A percentile compares a stretch with the other conserved stretches of the same genome.
phyloP scores from a whole-genome alignment of 2,329 filamentous ascomycete species.

The Pseudocercospora eumusae region DNA sequence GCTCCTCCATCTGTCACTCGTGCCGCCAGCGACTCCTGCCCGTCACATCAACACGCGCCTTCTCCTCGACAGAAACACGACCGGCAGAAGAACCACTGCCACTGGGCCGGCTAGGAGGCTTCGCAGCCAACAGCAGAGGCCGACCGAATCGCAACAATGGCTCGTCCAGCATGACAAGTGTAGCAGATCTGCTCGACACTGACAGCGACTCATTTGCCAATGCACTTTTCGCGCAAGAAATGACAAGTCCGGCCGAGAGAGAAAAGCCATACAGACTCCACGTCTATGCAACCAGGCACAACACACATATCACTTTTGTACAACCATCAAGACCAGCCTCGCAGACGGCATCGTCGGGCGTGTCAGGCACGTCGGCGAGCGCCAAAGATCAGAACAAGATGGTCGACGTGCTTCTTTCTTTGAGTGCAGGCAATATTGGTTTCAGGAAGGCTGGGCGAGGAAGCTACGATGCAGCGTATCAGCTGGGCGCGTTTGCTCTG shows the following conservation, averaged over 20 bases:
- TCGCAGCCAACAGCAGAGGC: not conserved
- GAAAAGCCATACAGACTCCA: slow-evolving; percentile 74
- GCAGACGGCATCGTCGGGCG: slow-evolving; percentile 32
- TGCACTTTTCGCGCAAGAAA: slow-evolving; percentile 23
- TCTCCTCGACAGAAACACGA: slow-evolving; percentile 37
- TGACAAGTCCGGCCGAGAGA: slow-evolving; percentile 15
- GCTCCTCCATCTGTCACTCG: slow-evolving; percentile 42
- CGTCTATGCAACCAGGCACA: slow-evolving; percentile 86
- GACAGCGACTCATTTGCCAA: slow-evolving; percentile 17
- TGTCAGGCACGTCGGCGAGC: slow-evolving; percentile 32
- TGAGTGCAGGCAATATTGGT: slow-evolving; percentile 86
- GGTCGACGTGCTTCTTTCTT: slow-evolving; percentile 69
- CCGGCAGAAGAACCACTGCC: not conserved
- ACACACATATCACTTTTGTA: slow-evolving; percentile 89
- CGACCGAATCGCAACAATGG: not conserved
- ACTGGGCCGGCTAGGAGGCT: not conserved
- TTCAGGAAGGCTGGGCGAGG: slow-evolving; percentile 80
- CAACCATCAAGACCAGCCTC: slow-evolving; percentile 56
- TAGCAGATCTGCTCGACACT: slow-evolving; percentile 13
- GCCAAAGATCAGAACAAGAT: slow-evolving; percentile 55
- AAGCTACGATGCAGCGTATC: slow-evolving; percentile 88
- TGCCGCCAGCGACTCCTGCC: slow-evolving; percentile 40
- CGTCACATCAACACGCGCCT: slow-evolving; percentile 34
- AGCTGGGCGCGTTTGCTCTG: slow-evolving; percentile 80
- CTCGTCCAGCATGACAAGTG: not conserved